phyloP scores from a whole-genome alignment of 768 basidiomycete genomes.

The Suillus variegatus region DNA sequence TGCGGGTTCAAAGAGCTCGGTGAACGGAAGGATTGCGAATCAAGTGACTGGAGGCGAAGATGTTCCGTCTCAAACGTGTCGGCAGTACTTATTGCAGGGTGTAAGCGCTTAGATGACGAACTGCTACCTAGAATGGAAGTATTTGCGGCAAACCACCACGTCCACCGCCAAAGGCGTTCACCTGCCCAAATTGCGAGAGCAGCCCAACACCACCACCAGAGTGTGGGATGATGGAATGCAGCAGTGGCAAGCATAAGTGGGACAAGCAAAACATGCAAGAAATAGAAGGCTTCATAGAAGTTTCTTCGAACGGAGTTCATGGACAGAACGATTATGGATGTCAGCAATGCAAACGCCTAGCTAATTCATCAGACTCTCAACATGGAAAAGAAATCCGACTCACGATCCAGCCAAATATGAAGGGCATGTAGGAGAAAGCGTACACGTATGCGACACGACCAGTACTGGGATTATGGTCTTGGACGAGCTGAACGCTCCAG shows the following conservation, averaged over 20 bases:
- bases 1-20: slow-evolving; percentile 28
- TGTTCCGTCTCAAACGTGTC: slow-evolving; percentile 30
- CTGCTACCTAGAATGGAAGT: slow-evolving; percentile 41
- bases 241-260: slow-evolving; percentile 60
- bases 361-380: slow-evolving; percentile 7
- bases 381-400: slow-evolving; percentile 22
- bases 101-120: slow-evolving; percentile 2
- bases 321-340: slow-evolving; percentile 53
- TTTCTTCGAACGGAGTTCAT: slow-evolving; percentile 49
- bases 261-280: slow-evolving; percentile 62
- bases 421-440: slow-evolving; percentile 60
- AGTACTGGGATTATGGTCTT: slow-evolving; percentile 46
- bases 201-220: slow-evolving; percentile 69
- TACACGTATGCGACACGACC: slow-evolving; percentile 47
- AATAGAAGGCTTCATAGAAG: slow-evolving; percentile 68
- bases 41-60: slow-evolving; percentile 11
- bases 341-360: slow-evolving; percentile 59
- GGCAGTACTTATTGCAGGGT: slow-evolving; percentile 4
- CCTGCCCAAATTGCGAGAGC: slow-evolving; percentile 62
- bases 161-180: slow-evolving; percentile 59
- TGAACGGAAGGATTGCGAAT: slow-evolving; percentile 13
- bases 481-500: slow-evolving; percentile 68
- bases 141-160: slow-evolving; percentile 62
- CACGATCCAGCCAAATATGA: slow-evolving; percentile 64
- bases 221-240: slow-evolving; percentile 66